Base-by-base conservation (phyloP, 2,329 filamentous ascomycete genomes). In the Penicillium sp. region DNA sequence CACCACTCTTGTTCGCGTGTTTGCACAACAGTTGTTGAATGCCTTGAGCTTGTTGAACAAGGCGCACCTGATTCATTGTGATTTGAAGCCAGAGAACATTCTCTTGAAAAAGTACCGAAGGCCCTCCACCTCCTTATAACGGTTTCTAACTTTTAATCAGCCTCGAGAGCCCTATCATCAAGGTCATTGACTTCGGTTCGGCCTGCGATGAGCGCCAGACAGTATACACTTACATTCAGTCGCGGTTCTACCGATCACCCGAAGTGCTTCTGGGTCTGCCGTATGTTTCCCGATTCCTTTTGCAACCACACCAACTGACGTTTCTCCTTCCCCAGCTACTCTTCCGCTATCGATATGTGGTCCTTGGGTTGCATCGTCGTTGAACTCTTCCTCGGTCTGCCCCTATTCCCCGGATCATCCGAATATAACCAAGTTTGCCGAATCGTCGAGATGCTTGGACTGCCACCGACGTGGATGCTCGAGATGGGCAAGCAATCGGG, bases 301-400 rank as follows among this genome's bases (percentile, higher is more conserved):
- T 39, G 9, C 22, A 54, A 34, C 47, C 18, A 45, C 40, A 43
- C 63, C 56, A 40, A 61, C 40, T 2, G 6, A n/a, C n/a, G 34
- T n/a, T n/a, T 36, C 13, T n/a, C 34, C 44, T 5, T 14, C n/a
- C 34, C 14, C 57, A 83, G 81, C 24, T 99, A 99, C 73, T 97
- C 94, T 13, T 97, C 94, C 4, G 94, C 94, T 41, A 99, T 99
- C 68, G 94, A 99, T 70, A 99, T 99, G 93, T 99, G 94, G 94
- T 99, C 94, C 4, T 79, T 99, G 42, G 94, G 94, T 50, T 99
- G 94, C 75, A 99, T 99, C 63, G 93, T 99, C 14, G 94, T 99
- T 22, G 94, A 99, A 74, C 81, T 99, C 16, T 99, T 99, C 80
- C 82, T 99, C 1, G 94, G 94, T 43, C 80, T 99, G 46, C 94